Percentiles rank a stretch among this genome's conserved stretches.
These are phyloP conservation scores for Omphalea diandra DNA, from an alignment of 441 rosid genomes.

Conservation along the genomic window DNA sequence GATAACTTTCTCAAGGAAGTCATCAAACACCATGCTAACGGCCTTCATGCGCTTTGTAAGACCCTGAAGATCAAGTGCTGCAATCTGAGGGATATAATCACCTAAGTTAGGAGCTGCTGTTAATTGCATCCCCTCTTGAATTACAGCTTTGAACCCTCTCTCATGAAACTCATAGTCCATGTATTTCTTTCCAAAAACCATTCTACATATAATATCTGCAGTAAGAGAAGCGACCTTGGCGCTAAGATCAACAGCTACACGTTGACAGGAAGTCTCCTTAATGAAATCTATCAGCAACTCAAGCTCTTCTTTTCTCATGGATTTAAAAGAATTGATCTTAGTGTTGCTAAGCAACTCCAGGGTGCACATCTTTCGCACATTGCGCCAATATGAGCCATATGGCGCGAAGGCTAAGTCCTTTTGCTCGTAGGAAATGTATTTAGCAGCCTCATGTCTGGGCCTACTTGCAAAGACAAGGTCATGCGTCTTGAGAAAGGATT, in stretches of 20 bases:
- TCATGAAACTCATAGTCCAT: constrained; percentile 31
- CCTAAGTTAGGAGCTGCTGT: constrained; percentile 32
- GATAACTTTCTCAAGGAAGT: constrained; percentile 39
- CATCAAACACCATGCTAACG: constrained; percentile 31
- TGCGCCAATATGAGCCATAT: constrained; percentile 49
- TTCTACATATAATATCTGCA: constrained; percentile 38
- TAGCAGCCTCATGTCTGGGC: constrained; percentile 32
- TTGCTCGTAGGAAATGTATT: constrained; percentile 30
- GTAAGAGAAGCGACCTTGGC: constrained; percentile 29
- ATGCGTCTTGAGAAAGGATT: constrained; percentile 39
- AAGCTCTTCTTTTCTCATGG: constrained; percentile 42
- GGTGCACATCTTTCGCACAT: constrained; percentile 44
- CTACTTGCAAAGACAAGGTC: constrained; percentile 46
- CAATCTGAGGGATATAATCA: constrained; percentile 40
- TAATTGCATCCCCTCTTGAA: constrained; percentile 33
- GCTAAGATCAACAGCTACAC: constrained; percentile 32
- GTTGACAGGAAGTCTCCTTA: constrained; percentile 19
- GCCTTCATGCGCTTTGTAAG: constrained; percentile 36
- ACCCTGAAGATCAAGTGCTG: constrained; percentile 42
- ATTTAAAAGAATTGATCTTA: constrained; percentile 33
- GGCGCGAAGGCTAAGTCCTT: constrained; percentile 18
- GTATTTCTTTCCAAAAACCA: constrained; percentile 55
- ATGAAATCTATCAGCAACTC: constrained; percentile 22
- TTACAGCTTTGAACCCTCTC: constrained; percentile 36
- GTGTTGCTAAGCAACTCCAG: constrained; percentile 37